Evolutionary conservation across 2,329 filamentous ascomycete genomes (phyloP).

Genomic region (Xylariales sp.): DNA sequence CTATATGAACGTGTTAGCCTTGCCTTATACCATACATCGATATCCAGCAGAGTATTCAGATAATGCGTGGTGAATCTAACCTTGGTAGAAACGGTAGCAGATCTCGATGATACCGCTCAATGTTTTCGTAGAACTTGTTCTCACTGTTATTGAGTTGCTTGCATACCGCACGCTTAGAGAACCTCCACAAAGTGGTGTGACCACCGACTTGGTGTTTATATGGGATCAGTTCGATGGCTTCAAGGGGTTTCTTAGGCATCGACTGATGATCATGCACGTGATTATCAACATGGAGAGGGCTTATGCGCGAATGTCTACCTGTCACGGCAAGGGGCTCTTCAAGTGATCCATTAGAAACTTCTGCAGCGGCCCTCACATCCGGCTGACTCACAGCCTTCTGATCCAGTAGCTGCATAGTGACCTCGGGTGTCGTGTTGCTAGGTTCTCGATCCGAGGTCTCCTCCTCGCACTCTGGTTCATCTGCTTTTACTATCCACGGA

Average conservation of each 20-base stretch:
- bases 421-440: constrained; percentile 18
- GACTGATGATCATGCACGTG: constrained; percentile 48
- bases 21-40: too few relatives aligned
- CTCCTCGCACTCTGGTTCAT: constrained; percentile 39
- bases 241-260: constrained; percentile 59
- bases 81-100: constrained; percentile 87
- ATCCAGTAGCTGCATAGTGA: constrained; percentile 9
- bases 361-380: constrained; percentile 34
- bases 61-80: constrained; percentile 47
- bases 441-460: constrained; percentile 28
- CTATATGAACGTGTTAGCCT: constrained; percentile 41
- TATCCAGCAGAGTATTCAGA: too few relatives aligned
- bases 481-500: constrained; percentile 56
- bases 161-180: constrained; percentile 91
- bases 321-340: constrained; percentile 25
- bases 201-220: constrained; percentile 97
- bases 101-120: constrained; percentile 86
- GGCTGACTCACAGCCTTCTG: constrained; percentile 19
- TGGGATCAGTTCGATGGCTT: constrained; percentile 92
- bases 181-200: constrained; percentile 93
- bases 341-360: constrained; percentile 36
- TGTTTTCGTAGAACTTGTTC: constrained; percentile 97
- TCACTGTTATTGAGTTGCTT: constrained; percentile 98
- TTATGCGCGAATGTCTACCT: constrained; percentile 29
- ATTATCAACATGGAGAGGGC: constrained; percentile 41